Base-by-base conservation (phyloP, 805 yeast genomes). In the Kazachstania taianensis region DNA sequence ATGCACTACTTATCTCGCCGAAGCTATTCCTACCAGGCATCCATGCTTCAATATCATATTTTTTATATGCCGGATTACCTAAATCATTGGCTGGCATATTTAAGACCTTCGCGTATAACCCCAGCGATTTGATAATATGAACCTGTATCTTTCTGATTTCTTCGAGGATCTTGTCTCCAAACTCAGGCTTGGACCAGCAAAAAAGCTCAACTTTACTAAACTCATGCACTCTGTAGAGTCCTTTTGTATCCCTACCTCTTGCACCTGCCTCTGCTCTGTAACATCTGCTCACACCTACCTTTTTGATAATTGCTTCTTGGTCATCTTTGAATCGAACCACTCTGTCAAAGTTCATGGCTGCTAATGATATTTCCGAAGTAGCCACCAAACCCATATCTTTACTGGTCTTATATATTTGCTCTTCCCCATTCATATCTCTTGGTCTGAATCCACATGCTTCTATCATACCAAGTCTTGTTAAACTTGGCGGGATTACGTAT, bases 231-330 rank as follows among this genome's bases (percentile, higher is more conserved):
- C 98, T 66, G 48, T 92, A 92, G 1, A 92, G 64, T 0, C 98
- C 98, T 48, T 79, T 76, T 0, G 96, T 85, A 45, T 85, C 96
- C 44, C 73, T 74, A 2, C 98, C 98, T 38, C 95, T 72, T 2
- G 97, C 92, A 2, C 97, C 98, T 0, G 98, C 98, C 55, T 92
- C 98, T 0, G 96, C 95, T 42, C 98, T 67, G 53, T 78, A 92
- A 42, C 94, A 75, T 43, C 96, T 67, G 36, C 94, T 80, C 1
- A 85, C 67, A 1, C 96, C 98, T 9, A 76, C 92, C 20, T 73
- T 63, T 48, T 72, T 76, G 10, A 63, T 43, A 0, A 94, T 86
- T 5, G 74, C 61, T 0, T 65, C 58, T 1, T 50, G 30, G n/a
- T 23, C 20, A 12, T 30, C 13, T 14, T 31, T 18, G 25, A 64